Base-by-base conservation (phyloP, 2,329 filamentous ascomycete species). In the Nigrograna mackinnonii region DNA sequence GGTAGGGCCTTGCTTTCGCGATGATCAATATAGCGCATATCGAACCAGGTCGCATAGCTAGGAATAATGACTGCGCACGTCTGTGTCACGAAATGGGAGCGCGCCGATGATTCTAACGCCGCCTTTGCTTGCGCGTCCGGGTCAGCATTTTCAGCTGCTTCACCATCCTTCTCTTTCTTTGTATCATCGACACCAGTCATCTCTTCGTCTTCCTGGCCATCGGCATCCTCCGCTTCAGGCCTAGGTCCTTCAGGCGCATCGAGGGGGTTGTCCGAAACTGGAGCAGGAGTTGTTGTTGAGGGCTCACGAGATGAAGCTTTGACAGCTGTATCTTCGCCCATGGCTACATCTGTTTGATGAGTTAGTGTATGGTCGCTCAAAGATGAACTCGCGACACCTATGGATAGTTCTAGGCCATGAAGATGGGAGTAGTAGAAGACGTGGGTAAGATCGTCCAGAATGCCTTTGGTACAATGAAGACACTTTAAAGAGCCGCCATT, bases 31-130 rank as follows among this genome's bases (percentile, higher is more conserved):
- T 82, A 79, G 67, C 91, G 89, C 92, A 99, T 96, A 71, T 99
- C 94, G 68, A 99, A 99, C 94, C 94, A 99, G 12, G 89, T 94
- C 65, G 91, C 95, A 72, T 99, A 99, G 68, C 92, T 97, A 17
- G 94, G 94, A 17, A 99, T 83, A 50, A 99, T 91, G 63, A 97
- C 97, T 49, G 91, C 86, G 65, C 96, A 92, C 31, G 91, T 95
- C 73, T 99, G 94, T 12, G 89, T 84, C 48, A 96, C 88, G 41
- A 99, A 83, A 62, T 97, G 91, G 57, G 92, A 88, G 52, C 92
- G 89, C 38, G 94, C 95, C 4, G 90, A 86, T 32, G 87, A 85
- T 73, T 96, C 91, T 43, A 91, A 77, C 3, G 83, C 83, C 41
- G 91, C 83, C 71, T 96, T 96, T 31, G 86, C 84, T 67, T 91